Percentiles rank a stretch among this genome's conserved stretches.
phyloP scores from a whole-genome alignment of 192 early-diverging fungal species.

The Coemansia sp. region DNA sequence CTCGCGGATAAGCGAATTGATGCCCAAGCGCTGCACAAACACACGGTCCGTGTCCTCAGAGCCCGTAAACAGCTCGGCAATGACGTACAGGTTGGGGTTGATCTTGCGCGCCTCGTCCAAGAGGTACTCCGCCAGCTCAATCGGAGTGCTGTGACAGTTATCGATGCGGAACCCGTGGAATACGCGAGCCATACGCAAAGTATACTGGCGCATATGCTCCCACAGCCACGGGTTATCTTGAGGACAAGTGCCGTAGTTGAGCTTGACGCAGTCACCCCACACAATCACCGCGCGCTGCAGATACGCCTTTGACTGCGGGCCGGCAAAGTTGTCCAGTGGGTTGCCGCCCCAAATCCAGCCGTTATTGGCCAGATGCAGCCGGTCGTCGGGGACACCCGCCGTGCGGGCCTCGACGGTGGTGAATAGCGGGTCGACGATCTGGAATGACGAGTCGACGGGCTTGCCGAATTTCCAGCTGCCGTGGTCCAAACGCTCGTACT shows the following conservation, averaged over 20 bases:
- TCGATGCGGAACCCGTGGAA: slow-evolving; percentile 99
- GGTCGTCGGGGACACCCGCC: slow-evolving; percentile 63
- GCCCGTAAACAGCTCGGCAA: slow-evolving; percentile 98
- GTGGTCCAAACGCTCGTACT: slow-evolving; percentile 80
- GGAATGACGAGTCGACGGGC: slow-evolving; percentile 66
- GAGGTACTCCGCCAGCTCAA: slow-evolving; percentile 91
- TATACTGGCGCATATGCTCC: slow-evolving; percentile 90
- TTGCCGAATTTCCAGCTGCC: slow-evolving; percentile 82
- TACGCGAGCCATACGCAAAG: slow-evolving; percentile 77
- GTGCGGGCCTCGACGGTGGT: slow-evolving; percentile 81
- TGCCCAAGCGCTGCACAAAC: slow-evolving; percentile 91
- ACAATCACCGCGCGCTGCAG: slow-evolving; percentile 93
- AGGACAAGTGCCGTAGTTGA: slow-evolving; percentile 84
- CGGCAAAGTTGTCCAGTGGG: slow-evolving; percentile 93
- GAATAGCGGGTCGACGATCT: slow-evolving; percentile 94
- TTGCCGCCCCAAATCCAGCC: slow-evolving; percentile 95
- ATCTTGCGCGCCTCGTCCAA: slow-evolving; percentile 83
- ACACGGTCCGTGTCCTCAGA: slow-evolving; percentile 90
- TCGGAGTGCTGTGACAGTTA: slow-evolving; percentile 98
- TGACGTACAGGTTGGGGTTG: slow-evolving; percentile 91
- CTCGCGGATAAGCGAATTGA: slow-evolving; percentile 96
- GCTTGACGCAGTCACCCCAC: slow-evolving; percentile 99
- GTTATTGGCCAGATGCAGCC: slow-evolving; percentile 86
- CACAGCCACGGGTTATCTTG: slow-evolving; percentile 96
- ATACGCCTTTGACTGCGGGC: slow-evolving; percentile 82